Evolutionary conservation across 257 asterid species (phyloP).

Genomic region (Cruciata laevipes): DNA sequence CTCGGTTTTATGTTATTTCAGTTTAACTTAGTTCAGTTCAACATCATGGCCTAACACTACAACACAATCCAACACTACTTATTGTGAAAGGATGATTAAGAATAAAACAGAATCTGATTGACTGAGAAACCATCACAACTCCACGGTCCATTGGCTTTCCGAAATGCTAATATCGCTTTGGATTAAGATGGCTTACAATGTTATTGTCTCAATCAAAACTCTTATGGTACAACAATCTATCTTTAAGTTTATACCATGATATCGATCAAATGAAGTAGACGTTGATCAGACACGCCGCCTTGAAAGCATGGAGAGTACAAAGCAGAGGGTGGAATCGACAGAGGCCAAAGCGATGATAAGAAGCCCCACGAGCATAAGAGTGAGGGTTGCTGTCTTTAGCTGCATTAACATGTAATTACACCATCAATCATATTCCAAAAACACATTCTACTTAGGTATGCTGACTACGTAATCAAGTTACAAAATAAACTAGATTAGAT

Average conservation of each 20-base stretch:
- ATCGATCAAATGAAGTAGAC: not conserved
- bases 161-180: too few relatives aligned
- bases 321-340: slow-evolving; percentile 73
- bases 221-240: not conserved
- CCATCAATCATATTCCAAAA: not conserved
- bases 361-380: slow-evolving; percentile 74
- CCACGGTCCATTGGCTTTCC: too few relatives aligned
- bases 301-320: slow-evolving; percentile 49
- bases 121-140: too few relatives aligned
- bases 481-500: not conserved
- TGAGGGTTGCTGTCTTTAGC: slow-evolving; percentile 86
- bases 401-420: slow-evolving; percentile 25
- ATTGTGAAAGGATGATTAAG: too few relatives aligned
- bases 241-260: not conserved
- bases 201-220: too few relatives aligned
- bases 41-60: too few relatives aligned
- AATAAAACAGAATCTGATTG: too few relatives aligned
- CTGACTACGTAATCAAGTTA: not conserved
- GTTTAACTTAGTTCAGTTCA: too few relatives aligned
- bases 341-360: slow-evolving; percentile 69
- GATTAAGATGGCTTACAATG: too few relatives aligned
- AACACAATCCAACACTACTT: too few relatives aligned
- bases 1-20: too few relatives aligned
- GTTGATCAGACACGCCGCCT: slow-evolving; percentile 47
- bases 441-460: not conserved